These are phyloP conservation scores for Aspergillus proliferans DNA, from an alignment of 2,329 filamentous ascomycete genomes.

Conservation along the genomic window DNA sequence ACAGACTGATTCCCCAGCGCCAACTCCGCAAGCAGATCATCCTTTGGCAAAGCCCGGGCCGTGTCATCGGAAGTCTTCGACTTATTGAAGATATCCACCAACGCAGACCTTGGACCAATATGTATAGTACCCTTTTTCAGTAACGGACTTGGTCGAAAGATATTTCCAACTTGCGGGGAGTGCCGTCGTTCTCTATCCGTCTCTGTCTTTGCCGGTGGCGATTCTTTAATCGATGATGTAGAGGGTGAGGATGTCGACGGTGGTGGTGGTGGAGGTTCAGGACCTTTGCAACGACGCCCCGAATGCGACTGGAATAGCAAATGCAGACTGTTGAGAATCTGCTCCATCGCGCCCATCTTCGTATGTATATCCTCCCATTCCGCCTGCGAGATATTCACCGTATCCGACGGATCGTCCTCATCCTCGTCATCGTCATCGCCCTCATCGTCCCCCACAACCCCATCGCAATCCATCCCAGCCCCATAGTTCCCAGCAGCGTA, in stretches of 20 bases:
- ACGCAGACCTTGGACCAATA: slow-evolving; percentile 52
- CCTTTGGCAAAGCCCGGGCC: slow-evolving; percentile 49
- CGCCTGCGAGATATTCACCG: slow-evolving; percentile 24
- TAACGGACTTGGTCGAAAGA: slow-evolving; percentile 25
- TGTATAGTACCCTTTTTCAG: slow-evolving; percentile 49
- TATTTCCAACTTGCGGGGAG: slow-evolving; percentile 18
- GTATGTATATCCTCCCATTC: slow-evolving; percentile 32
- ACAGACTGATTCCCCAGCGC: slow-evolving; percentile 56
- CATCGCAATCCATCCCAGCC: not conserved
- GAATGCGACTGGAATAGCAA: slow-evolving; percentile 25
- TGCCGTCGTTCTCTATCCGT: slow-evolving; percentile 3
- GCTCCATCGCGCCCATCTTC: slow-evolving; percentile 31
- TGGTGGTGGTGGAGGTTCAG: slow-evolving; percentile 5
- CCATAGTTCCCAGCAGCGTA: not conserved
- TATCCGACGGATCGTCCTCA: slow-evolving; percentile 19
- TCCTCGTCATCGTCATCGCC: not conserved
- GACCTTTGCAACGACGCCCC: slow-evolving; percentile 8
- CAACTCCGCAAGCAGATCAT: slow-evolving; percentile 54
- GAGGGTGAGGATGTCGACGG: too few species aligned
- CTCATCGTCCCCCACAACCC: not conserved
- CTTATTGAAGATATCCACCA: slow-evolving; percentile 50
- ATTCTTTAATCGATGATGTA: not conserved
- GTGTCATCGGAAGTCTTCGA: slow-evolving; percentile 33
- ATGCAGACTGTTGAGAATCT: slow-evolving; percentile 26
- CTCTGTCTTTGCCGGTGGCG: not conserved